Percentiles rank a stretch among this genome's conserved stretches.
phyloP scores from a whole-genome alignment of 768 basidiomycete species.

The Lepiota brunneoincarnata region DNA sequence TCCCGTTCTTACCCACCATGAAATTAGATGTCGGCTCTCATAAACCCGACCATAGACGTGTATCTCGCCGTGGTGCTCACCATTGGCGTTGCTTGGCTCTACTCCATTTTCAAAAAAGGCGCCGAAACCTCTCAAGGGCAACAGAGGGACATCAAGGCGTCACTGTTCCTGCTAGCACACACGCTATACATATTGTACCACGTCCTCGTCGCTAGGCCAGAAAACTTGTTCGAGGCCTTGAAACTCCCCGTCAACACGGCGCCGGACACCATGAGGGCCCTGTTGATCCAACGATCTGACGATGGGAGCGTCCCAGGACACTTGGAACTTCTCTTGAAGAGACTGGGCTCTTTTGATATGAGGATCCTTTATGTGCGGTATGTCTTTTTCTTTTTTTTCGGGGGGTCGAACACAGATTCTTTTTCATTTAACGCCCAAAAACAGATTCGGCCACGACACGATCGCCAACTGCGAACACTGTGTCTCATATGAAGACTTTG shows the following conservation, averaged over 20 bases:
- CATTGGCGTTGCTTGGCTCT: slow-evolving; percentile 6
- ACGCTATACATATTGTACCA: slow-evolving; percentile 47
- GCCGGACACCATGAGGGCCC: slow-evolving; percentile 46
- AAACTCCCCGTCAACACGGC: slow-evolving; percentile 52
- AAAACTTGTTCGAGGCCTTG: slow-evolving; percentile 61
- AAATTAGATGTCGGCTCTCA: slow-evolving; percentile 7
- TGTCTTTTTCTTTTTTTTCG: too few species aligned
- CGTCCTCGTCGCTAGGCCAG: slow-evolving; percentile 46
- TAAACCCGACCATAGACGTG: background rate
- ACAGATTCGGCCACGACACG: slow-evolving; percentile 67
- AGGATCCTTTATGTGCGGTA: slow-evolving; percentile 61
- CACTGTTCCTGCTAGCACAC: slow-evolving; percentile 44
- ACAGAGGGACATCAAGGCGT: slow-evolving; percentile 20
- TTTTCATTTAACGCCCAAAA: background rate
- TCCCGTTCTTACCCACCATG: background rate
- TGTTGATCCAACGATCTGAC: slow-evolving; percentile 40
- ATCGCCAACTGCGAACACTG: slow-evolving; percentile 68
- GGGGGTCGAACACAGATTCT: background rate
- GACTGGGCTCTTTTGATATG: slow-evolving; percentile 54
- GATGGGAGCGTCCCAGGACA: slow-evolving; percentile 40
- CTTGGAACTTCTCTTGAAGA: slow-evolving; percentile 50
- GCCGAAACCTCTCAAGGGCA: background rate
- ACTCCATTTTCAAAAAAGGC: slow-evolving; percentile 10
- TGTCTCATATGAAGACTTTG: slow-evolving; percentile 56
- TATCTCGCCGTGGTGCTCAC: slow-evolving; percentile 3